Conservation (phyloP, 2,329 filamentous ascomycete species). For the Neurospora sp. region DNA sequence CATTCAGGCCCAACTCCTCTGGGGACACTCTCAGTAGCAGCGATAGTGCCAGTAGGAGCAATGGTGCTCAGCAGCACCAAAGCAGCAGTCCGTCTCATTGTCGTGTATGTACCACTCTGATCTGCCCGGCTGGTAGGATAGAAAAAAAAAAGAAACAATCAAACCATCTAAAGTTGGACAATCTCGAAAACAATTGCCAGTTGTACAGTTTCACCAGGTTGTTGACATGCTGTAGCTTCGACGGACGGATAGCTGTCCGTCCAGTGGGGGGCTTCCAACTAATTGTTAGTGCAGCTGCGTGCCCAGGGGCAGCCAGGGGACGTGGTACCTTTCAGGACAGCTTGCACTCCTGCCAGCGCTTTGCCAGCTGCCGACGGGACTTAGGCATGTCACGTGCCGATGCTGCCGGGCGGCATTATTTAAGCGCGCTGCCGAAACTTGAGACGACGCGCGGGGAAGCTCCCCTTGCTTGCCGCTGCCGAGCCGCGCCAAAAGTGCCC, state of each 20-base stretch:
- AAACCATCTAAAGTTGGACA: background rate
- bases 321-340: background rate
- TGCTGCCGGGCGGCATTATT: background rate
- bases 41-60: conserved; percentile 38
- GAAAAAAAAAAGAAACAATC: conserved; percentile 1
- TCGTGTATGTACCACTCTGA: background rate
- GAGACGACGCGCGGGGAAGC: conserved; percentile 1
- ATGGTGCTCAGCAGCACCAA: conserved; percentile 42
- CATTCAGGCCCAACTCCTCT: conserved; percentile 86
- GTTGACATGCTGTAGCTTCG: background rate
- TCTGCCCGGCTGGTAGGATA: background rate
- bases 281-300: background rate
- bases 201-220: background rate
- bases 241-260: background rate
- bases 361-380: background rate
- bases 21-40: conserved; percentile 59
- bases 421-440: conserved; percentile 1
- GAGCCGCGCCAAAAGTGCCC: background rate
- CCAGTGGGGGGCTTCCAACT: background rate
- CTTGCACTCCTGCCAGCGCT: conserved; percentile 1
- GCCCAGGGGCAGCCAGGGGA: background rate
- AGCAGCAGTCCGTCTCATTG: conserved; percentile 39
- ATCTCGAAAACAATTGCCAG: background rate
- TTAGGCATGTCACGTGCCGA: background rate
- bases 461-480: background rate